Evolutionary conservation across 257 asterid genomes (phyloP).

Genomic region (Misopates orontium): DNA sequence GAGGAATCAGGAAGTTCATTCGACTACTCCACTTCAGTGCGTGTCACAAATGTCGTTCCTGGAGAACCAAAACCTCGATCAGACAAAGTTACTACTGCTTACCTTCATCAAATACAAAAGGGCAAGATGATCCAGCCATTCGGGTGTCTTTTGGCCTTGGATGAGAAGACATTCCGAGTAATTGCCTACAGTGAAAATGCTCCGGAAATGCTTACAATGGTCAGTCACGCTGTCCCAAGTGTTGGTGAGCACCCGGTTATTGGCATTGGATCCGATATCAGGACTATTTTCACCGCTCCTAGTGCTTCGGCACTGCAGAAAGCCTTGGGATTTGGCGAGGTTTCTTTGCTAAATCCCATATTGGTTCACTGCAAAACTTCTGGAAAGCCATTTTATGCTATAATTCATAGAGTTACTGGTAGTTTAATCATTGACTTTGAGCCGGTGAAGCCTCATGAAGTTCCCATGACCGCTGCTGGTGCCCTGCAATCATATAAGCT

Average conservation of each 20-base stretch:
- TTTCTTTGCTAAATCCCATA: slow-evolving; percentile 78
- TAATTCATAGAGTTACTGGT: slow-evolving; percentile 87
- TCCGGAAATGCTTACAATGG: slow-evolving; percentile 62
- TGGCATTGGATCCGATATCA: slow-evolving; percentile 56
- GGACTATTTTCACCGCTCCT: slow-evolving; percentile 55
- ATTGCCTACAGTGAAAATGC: slow-evolving; percentile 67
- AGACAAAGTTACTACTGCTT: slow-evolving; percentile 50
- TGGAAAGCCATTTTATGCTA: slow-evolving; percentile 95
- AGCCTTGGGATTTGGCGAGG: slow-evolving; percentile 80
- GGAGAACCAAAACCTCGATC: slow-evolving; percentile 44
- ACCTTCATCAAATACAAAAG: slow-evolving; percentile 64
- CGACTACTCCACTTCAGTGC: slow-evolving; percentile 58
- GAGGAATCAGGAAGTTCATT: slow-evolving; percentile 62
- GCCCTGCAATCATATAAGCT: slow-evolving; percentile 94
- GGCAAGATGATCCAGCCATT: slow-evolving; percentile 61
- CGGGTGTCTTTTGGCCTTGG: slow-evolving; percentile 63
- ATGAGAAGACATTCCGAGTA: slow-evolving; percentile 57
- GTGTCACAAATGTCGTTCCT: slow-evolving; percentile 26
- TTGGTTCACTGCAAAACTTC: slow-evolving; percentile 91
- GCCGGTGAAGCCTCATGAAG: slow-evolving; percentile 97
- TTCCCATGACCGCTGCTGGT: slow-evolving; percentile 97
- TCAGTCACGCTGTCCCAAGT: slow-evolving; percentile 62
- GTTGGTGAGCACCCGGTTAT: slow-evolving; percentile 58
- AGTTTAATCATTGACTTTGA: slow-evolving; percentile 84
- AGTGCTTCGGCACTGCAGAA: slow-evolving; percentile 61